Evolutionary conservation across 305 asterid genomes (phyloP), one percentile per base, ranked within the genome.

Genomic region (Solanum hybrid): DNA sequence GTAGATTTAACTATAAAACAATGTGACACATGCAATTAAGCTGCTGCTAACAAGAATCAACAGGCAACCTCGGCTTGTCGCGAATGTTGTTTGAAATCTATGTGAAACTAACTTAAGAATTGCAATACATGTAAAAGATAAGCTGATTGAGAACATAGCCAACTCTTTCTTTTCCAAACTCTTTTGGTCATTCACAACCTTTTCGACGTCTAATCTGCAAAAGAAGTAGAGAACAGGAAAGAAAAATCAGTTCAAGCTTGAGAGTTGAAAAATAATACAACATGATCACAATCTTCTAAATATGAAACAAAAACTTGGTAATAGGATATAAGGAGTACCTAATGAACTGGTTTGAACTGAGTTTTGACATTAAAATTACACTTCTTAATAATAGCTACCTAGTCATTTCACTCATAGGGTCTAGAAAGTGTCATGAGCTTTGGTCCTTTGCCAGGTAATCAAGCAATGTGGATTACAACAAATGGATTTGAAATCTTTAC

Each of bases 121-220:
- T 16, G 96, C 96, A 40, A 94, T 81, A 92, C 95, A 93, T 10
- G 92, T 93, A 22, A 97, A 92, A 77, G 92, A 93, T 51, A 98
- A 81, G 92, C 94, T 91, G 89, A 93, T 88, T 37, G 95, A 82
- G 8, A 96, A 89, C 85, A 95, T 88, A 4, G 91, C 93, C 1
- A 95, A 92, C 95, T 94, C 98, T 91, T 94, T 96, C 91, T 90
- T 95, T 87, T 93, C 98, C 94, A 94, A 87, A 78, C 90, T 93
- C 37, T 87, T 92, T 91, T 95, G 98, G 80, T 95, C 96, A 3
- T 89, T 94, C 34, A 90, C 42, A 31, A 95, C 93, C 91, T 96
- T 94, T 89, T 95, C 95, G 5, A 96, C 89, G 88, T 96, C 98
- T 90, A 91, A 90, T 92, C 99, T 97, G 98, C 89, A 79, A 38